These are phyloP conservation scores for Proliferodiscus dingleyae DNA, from an alignment of 2,329 filamentous ascomycete genomes.

Conservation along the genomic window DNA sequence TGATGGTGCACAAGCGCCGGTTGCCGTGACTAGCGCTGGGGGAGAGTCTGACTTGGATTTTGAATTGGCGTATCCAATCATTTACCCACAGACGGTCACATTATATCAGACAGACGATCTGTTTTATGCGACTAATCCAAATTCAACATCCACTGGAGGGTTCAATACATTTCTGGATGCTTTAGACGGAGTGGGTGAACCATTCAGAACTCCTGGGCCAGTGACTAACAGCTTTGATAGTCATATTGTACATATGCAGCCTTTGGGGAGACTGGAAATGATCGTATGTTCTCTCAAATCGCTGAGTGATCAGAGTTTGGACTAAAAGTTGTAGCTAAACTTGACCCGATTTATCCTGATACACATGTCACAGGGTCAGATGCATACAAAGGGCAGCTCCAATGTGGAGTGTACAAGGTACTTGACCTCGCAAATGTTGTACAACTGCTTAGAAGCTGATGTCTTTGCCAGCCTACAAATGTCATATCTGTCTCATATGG, in stretches of 20 bases:
- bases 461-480: slow-evolving; percentile 14
- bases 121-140: slow-evolving; percentile 19
- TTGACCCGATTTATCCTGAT: slow-evolving; percentile 20
- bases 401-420: slow-evolving; percentile 16
- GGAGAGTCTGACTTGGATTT: slow-evolving; percentile 4
- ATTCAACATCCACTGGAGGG: slow-evolving; percentile 15
- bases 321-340: background rate
- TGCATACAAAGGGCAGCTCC: slow-evolving; percentile 6
- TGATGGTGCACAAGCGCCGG: slow-evolving; percentile 19
- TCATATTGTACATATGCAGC: slow-evolving; percentile 42
- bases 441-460: background rate
- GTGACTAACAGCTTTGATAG: slow-evolving; percentile 5
- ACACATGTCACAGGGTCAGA: background rate
- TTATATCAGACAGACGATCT: slow-evolving; percentile 27
- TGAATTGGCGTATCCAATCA: slow-evolving; percentile 4
- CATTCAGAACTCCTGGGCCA: background rate
- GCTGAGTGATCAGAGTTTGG: slow-evolving; percentile 35
- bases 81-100: slow-evolving; percentile 25
- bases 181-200: slow-evolving; percentile 21
- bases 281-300: slow-evolving; percentile 38
- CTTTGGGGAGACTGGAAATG: slow-evolving; percentile 38
- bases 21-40: slow-evolving; percentile 2
- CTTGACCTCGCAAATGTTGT: background rate
- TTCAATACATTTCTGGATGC: slow-evolving; percentile 31
- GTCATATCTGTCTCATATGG: slow-evolving; percentile 60